Conservation (phyloP, 192 early-diverging fungal genomes). For the Coemansia sp. region DNA sequence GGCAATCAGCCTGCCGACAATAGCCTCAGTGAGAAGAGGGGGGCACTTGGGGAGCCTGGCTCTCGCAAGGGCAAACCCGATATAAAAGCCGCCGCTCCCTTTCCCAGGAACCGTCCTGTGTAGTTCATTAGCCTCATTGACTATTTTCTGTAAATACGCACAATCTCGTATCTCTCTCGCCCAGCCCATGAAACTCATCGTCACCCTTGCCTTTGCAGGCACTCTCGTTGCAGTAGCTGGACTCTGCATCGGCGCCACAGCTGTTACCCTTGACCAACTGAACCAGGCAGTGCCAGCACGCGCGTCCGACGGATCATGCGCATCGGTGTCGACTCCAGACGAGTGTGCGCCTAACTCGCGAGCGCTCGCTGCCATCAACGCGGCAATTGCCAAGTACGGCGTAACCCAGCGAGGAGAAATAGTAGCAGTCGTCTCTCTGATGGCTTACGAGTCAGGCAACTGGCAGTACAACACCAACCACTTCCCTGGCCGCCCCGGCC, state of each 20-base stretch:
- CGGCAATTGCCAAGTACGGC: slow-evolving; percentile 35
- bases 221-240: background rate
- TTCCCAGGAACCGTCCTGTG: background rate
- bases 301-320: slow-evolving; percentile 15
- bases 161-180: too few relatives aligned
- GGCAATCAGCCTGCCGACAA: background rate
- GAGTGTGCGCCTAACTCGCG: slow-evolving; percentile 34
- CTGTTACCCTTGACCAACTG: slow-evolving; percentile 25
- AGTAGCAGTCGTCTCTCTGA: slow-evolving; percentile 36
- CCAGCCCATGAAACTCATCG: background rate
- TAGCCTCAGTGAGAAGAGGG: background rate
- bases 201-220: background rate
- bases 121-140: background rate
- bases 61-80: background rate
- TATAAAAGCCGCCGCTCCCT: background rate
- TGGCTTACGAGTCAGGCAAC: slow-evolving; percentile 41
- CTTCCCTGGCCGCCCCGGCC: slow-evolving; percentile 42
- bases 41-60: background rate
- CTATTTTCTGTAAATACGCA: background rate
- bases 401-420: slow-evolving; percentile 33
- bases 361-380: slow-evolving; percentile 29
- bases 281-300: slow-evolving; percentile 22
- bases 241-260: background rate
- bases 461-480: slow-evolving; percentile 53
- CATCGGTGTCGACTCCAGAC: slow-evolving; percentile 4